phyloP scores from a whole-genome alignment of 1,284 basidiomycete species.

The Cutaneotrichosporon arboriforme region DNA sequence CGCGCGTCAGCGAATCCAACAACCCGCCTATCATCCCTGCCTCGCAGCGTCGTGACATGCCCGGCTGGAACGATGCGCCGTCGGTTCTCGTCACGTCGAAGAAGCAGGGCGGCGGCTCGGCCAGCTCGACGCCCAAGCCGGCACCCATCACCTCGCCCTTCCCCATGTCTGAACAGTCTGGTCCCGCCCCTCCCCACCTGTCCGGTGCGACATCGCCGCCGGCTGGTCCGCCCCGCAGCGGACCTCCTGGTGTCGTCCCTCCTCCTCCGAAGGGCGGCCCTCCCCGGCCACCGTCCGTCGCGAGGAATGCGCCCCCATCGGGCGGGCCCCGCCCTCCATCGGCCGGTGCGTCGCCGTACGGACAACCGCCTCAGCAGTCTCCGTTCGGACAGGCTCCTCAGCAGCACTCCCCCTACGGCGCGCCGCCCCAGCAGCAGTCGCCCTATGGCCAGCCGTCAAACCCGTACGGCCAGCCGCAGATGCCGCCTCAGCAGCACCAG shows the following conservation, averaged over 20 bases:
- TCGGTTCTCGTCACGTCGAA: slow-evolving; percentile 46
- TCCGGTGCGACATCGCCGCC: slow-evolving; percentile 21
- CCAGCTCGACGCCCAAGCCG: slow-evolving; percentile 53
- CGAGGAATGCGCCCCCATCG: slow-evolving; percentile 3
- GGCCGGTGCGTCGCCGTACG: not conserved
- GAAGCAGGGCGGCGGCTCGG: slow-evolving; percentile 55
- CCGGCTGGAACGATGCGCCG: slow-evolving; percentile 80
- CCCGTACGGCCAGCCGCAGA: slow-evolving; percentile 10
- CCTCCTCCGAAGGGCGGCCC: slow-evolving; percentile 41
- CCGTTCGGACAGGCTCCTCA: slow-evolving; percentile 3
- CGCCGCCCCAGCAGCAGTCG: slow-evolving; percentile 1
- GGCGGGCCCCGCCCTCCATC: not conserved
- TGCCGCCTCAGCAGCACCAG: slow-evolving; percentile 7
- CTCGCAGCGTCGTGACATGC: slow-evolving; percentile 55
- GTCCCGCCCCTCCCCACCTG: slow-evolving; percentile 27
- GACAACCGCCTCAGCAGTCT: slow-evolving; percentile 14
- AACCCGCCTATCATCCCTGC: slow-evolving; percentile 36
- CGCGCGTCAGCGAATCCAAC: slow-evolving; percentile 24
- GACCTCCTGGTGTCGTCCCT: slow-evolving; percentile 38
- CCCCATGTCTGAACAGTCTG: slow-evolving; percentile 57
- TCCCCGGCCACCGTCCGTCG: slow-evolving; percentile 43
- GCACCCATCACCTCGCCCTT: slow-evolving; percentile 80
- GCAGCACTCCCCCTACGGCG: not conserved
- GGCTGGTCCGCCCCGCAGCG: slow-evolving; percentile 36
- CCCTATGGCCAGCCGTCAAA: slow-evolving; percentile 9